Percentiles rank a stretch among this genome's conserved stretches.
phyloP scores from a whole-genome alignment of 2,329 filamentous ascomycete species.

The Claviceps humidiphila region DNA sequence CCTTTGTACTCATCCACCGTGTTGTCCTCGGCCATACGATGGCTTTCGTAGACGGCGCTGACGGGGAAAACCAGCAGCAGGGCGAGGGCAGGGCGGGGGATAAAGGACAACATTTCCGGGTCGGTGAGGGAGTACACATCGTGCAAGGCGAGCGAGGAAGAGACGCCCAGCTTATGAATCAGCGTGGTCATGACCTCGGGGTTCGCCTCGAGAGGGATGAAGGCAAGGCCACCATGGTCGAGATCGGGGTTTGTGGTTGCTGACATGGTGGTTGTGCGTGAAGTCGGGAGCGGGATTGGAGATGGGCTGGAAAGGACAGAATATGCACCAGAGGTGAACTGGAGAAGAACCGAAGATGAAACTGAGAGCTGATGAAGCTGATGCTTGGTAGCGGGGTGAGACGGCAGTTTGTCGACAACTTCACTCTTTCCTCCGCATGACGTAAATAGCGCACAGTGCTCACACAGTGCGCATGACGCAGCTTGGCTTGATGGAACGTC shows the following conservation, averaged over 20 bases:
- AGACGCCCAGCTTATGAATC: conserved; percentile 71
- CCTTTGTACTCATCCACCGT: conserved; percentile 50
- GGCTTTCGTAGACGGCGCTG: conserved; percentile 63
- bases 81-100: conserved; percentile 78
- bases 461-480: too few relatives aligned
- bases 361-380: too few relatives aligned
- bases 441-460: too few relatives aligned
- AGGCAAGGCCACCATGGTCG: conserved; percentile 27
- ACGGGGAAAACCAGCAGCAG: conserved; percentile 88
- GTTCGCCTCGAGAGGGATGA: conserved; percentile 58
- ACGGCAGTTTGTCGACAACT: too few relatives aligned
- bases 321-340: background rate
- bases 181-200: conserved; percentile 79
- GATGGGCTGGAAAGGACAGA: background rate
- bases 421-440: too few relatives aligned
- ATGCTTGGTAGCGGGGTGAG: too few relatives aligned
- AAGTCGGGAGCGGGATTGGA: background rate
- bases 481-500: too few relatives aligned
- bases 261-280: conserved; percentile 16
- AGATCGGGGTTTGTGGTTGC: conserved; percentile 27
- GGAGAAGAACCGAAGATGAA: too few relatives aligned
- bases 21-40: conserved; percentile 61
- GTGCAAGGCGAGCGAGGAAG: conserved; percentile 63
- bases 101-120: conserved; percentile 67
- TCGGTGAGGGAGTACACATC: conserved; percentile 90